Evolutionary conservation across 441 rosid species (phyloP).

Genomic region (Gossypium trilobum): DNA sequence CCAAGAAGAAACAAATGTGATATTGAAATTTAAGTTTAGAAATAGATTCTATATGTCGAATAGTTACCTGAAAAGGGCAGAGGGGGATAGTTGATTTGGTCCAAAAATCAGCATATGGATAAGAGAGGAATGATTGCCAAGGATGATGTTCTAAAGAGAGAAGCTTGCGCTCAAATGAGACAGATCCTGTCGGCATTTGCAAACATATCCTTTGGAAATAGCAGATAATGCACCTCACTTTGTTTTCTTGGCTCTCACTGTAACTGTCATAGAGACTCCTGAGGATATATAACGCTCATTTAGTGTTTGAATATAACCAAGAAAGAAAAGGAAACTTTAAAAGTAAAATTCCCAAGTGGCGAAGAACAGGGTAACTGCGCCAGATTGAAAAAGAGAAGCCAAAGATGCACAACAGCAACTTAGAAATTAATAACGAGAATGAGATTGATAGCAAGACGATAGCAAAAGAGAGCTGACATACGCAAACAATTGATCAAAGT

Average conservation of each 20-base stretch:
- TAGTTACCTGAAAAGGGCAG: slow-evolving; percentile 59
- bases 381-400: neutral
- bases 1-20: neutral
- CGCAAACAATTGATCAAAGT: slow-evolving; percentile 75
- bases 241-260: slow-evolving; percentile 56
- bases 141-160: slow-evolving; percentile 38
- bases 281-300: slow-evolving; percentile 18
- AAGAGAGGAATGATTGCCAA: slow-evolving; percentile 18
- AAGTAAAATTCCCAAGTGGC: neutral
- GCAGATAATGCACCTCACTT: slow-evolving; percentile 63
- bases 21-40: neutral
- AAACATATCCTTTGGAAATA: slow-evolving; percentile 73
- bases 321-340: neutral
- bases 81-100: slow-evolving; percentile 48
- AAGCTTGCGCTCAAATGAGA: slow-evolving; percentile 79
- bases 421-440: neutral
- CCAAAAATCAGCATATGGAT: slow-evolving; percentile 61
- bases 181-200: slow-evolving; percentile 45
- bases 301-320: neutral
- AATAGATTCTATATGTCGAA: neutral
- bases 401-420: neutral
- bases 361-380: neutral
- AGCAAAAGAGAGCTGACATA: slow-evolving; percentile 38
- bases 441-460: neutral
- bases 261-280: slow-evolving; percentile 59